phyloP scores from a whole-genome alignment of 73 alveolate species.

The Paramecium tetraurelia region DNA sequence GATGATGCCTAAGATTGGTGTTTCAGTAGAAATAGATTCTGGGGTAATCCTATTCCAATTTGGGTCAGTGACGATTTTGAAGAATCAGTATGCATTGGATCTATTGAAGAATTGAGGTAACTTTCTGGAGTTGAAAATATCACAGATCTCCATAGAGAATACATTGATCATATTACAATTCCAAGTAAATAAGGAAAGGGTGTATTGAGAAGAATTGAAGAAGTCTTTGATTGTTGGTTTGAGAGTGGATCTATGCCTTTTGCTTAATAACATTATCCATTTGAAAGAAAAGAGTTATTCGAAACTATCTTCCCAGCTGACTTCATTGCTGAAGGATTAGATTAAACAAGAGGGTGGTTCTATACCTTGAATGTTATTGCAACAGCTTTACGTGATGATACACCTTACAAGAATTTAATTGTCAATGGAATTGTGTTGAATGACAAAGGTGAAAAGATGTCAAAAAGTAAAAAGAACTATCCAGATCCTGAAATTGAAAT shows the following conservation, averaged over 20 bases:
- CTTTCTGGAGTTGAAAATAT: slow-evolving; percentile 89
- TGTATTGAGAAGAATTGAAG: slow-evolving; percentile 95
- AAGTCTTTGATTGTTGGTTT: slow-evolving; percentile 99
- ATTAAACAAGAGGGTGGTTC: slow-evolving; percentile 99
- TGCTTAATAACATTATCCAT: slow-evolving; percentile 97
- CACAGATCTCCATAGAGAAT: slow-evolving; percentile 95
- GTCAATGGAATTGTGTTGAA: slow-evolving; percentile 98
- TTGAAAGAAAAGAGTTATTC: slow-evolving; percentile 87
- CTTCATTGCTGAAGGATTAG: slow-evolving; percentile 99
- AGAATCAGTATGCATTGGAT: slow-evolving; percentile 96
- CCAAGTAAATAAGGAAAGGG: slow-evolving; percentile 99
- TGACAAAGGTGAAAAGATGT: slow-evolving; percentile 97
- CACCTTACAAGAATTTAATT: slow-evolving; percentile 97
- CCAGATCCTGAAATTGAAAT: slow-evolving; percentile 94
- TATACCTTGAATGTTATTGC: slow-evolving; percentile 98
- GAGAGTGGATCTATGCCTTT: slow-evolving; percentile 99
- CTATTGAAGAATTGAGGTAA: slow-evolving; percentile 96
- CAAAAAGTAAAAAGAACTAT: slow-evolving; percentile 96
- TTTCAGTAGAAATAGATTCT: slow-evolving; percentile 96
- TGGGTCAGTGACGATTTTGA: slow-evolving; percentile 99
- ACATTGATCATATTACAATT: slow-evolving; percentile 94
- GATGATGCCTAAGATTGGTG: slow-evolving; percentile 99
- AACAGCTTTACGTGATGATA: slow-evolving; percentile 87
- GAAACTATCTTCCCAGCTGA: slow-evolving; percentile 98
- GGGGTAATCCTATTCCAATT: slow-evolving; percentile 99